Evolutionary conservation across 2,329 filamentous ascomycete genomes (phyloP), one percentile per base, ranked within the genome.

Genomic region (Hypoxylon sp.): DNA sequence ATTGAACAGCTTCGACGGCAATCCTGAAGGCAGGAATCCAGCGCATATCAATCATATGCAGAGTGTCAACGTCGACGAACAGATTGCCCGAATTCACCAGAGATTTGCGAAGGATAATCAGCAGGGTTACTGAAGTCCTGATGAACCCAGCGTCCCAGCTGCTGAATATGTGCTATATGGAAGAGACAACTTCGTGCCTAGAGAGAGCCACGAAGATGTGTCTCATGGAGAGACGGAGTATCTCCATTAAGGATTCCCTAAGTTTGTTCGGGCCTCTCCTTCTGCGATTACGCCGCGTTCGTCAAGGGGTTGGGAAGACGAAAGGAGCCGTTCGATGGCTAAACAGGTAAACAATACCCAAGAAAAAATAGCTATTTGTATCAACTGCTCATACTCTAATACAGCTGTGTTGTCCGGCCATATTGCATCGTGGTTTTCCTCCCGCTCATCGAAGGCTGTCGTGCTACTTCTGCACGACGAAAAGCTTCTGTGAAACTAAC

Each of bases 41-140:
- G 80, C 81, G 2, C 84, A 86, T 41, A 86, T 82, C 77, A 85
- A 76, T 69, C 86, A 89, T 73, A 85, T 90, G 81, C 87, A 90
- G 76, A 87, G 82, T 59, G 88, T 92, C 79, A 95, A 93, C 76
- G 90, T 97, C 38, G 91, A 96, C 77, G 93, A 97, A 78, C 93
- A 97, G 81, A 93, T 97, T 69, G 86, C 91, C 13, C 84, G 84
- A 2, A 87, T 88, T 43, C 85, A 88, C 67, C 83, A 87, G 70
- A 86, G 83, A 71, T 88, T 87, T 77, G 79, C 80, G 5, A 80
- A 79, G 34, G 79, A 81, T 49, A 81, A 79, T 65, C 72, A 76
- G 53, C 72, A 75, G 62, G 67, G 67, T 3, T 67, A 67, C 23
- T 73, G 34, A 67, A n/a, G 3, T n/a, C 41, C 10, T 43, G 5